Evolutionary conservation across 306 rosid genomes (phyloP).

Genomic region (Cucurbita pepo): DNA sequence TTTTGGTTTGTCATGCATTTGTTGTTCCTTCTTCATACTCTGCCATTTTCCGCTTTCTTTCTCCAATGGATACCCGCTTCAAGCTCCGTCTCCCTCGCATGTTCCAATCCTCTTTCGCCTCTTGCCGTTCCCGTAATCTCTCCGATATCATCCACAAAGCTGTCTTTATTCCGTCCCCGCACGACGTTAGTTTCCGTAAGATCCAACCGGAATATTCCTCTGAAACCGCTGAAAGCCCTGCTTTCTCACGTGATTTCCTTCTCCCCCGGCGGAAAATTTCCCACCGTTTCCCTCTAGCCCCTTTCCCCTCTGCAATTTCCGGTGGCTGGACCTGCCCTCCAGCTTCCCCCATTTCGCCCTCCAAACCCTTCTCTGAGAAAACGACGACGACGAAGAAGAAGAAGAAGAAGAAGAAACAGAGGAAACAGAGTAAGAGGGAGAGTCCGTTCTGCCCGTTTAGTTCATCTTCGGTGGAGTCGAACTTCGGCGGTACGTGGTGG

Average conservation of each 20-base stretch:
- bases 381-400: not conserved
- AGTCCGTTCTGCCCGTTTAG: slow-evolving; percentile 22
- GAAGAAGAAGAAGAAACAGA: slow-evolving; percentile 25
- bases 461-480: slow-evolving; percentile 4
- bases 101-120: slow-evolving; percentile 63
- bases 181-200: slow-evolving; percentile 8
- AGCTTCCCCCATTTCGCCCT: slow-evolving; percentile 22
- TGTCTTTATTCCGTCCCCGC: slow-evolving; percentile 21
- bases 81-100: slow-evolving; percentile 66
- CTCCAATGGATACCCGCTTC: slow-evolving; percentile 53
- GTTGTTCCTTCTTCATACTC: not conserved
- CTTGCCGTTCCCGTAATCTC: slow-evolving; percentile 53
- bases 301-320: slow-evolving; percentile 21
- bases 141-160: slow-evolving; percentile 52
- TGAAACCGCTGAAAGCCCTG: not conserved
- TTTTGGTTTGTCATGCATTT: slow-evolving; percentile 9
- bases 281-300: not conserved
- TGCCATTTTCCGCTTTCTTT: not conserved
- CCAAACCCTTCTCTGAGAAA: slow-evolving; percentile 22
- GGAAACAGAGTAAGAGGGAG: slow-evolving; percentile 20
- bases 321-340: slow-evolving; percentile 24
- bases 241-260: slow-evolving; percentile 23
- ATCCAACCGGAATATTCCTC: slow-evolving; percentile 5
- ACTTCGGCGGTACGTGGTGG: slow-evolving; percentile 50
- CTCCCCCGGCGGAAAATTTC: slow-evolving; percentile 38